phyloP scores from a whole-genome alignment of 1,284 basidiomycete species.

The Hymenochaete sp. region DNA sequence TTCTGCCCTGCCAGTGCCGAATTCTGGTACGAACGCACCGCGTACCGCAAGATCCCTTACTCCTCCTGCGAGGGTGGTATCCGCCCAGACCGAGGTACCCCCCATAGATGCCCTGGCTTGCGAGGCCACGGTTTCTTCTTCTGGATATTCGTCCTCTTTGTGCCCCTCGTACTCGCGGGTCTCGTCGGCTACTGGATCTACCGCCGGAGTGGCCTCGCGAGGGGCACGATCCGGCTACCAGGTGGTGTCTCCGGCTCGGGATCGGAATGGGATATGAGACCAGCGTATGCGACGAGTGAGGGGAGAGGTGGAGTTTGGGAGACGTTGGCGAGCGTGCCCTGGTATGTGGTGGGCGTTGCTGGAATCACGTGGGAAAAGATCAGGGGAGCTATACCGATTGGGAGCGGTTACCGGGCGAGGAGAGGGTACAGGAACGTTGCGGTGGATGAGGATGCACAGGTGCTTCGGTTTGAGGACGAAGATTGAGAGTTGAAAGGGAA shows the following conservation, averaged over 20 bases:
- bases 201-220: conserved; percentile 52
- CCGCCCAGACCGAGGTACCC: conserved; percentile 60
- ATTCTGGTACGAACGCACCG: conserved; percentile 87
- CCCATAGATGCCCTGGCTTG: conserved; percentile 75
- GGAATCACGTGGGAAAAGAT: conserved; percentile 68
- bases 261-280: conserved; percentile 34
- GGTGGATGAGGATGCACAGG: conserved; percentile 84
- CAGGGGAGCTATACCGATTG: conserved; percentile 35
- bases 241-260: too few relatives aligned
- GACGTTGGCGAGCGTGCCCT: conserved; percentile 77
- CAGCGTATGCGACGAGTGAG: conserved; percentile 40
- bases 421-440: conserved; percentile 76
- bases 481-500: too few relatives aligned
- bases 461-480: conserved; percentile 74
- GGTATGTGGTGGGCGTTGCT: conserved; percentile 73
- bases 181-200: conserved; percentile 77
- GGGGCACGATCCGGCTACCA: conserved; percentile 76
- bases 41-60: conserved; percentile 82
- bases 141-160: conserved; percentile 70
- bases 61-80: conserved; percentile 75
- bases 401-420: conserved; percentile 38
- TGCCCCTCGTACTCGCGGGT: conserved; percentile 69
- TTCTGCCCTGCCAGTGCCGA: conserved; percentile 57
- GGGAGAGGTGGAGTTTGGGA: too few relatives aligned
- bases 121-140: conserved; percentile 64